Conservation (phyloP, 1,284 basidiomycete genomes). For the Fomes fomentarius region DNA sequence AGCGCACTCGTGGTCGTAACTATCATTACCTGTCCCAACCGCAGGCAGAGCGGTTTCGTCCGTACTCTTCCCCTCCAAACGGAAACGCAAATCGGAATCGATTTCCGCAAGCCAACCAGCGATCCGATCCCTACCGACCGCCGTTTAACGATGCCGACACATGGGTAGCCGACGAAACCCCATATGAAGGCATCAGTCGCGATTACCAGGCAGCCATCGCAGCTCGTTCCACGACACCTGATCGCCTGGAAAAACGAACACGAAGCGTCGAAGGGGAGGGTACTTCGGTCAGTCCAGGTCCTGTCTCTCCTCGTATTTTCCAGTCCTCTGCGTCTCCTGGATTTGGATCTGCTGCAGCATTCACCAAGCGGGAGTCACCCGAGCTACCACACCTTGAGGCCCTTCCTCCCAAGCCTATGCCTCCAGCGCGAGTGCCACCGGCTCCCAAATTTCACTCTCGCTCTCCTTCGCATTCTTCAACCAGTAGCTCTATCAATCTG, state of each 20-base stretch:
- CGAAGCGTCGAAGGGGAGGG: constrained; percentile 9
- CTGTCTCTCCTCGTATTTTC: constrained; percentile 13
- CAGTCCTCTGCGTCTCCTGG: constrained; percentile 15
- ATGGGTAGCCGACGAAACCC: constrained; percentile 22
- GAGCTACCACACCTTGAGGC: constrained; percentile 18
- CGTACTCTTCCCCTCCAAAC: constrained; percentile 22
- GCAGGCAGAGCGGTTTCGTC: constrained; percentile 28
- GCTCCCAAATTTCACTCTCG: constrained; percentile 8
- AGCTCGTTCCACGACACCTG: constrained; percentile 9
- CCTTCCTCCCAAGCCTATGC: constrained; percentile 9
- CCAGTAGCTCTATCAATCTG: constrained; percentile 5
- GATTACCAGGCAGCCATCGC: constrained; percentile 3
- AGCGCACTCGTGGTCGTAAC: constrained; percentile 17
- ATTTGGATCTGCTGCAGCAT: neutral
- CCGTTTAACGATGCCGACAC: constrained; percentile 24
- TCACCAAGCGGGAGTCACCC: constrained; percentile 21
- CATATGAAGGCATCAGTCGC: constrained; percentile 16
- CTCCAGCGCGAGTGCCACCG: constrained; percentile 10
- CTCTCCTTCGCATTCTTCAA: constrained; percentile 18
- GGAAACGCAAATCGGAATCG: constrained; percentile 16
- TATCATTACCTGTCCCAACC: constrained; percentile 21
- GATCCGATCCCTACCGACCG: constrained; percentile 32
- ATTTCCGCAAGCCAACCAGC: constrained; percentile 25
- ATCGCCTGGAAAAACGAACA: constrained; percentile 5
- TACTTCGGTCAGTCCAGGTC: constrained; percentile 24